Base-by-base conservation (phyloP, 495 filamentous ascomycete genomes). In the Podospora pseudoanserina region DNA sequence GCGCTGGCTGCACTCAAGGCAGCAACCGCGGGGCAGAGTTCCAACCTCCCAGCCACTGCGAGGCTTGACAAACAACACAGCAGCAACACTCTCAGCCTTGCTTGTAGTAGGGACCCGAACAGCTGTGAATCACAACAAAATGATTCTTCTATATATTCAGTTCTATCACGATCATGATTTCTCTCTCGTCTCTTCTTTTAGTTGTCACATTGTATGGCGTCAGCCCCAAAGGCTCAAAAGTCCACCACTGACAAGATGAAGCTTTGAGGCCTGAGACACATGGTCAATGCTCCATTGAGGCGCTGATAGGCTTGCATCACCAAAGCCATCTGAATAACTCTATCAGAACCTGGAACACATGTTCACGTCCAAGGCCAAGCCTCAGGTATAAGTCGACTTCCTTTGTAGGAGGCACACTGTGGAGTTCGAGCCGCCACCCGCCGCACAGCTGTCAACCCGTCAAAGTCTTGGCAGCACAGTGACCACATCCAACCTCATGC, bases 21-120 rank as follows among this genome's bases (percentile, higher is more conserved):
- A 62, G 60, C 60, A 62, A 34, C 60, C 60, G 27, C 60, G 60
- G 60, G 60, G 60, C 30, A 32, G 13, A 5, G 20, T 32, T 4
- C 30, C 30, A 32, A 32, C 30, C 7, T 49, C 39, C 15, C 39
- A 49, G 39, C 39, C 39, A 49, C 39, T 5, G 7, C 39, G 39
- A 49, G 39, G 39, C 39, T 49, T 49, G 39, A 49, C 39, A 49
- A 5, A 13, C 5, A 49, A 2, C 39, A 49, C 0, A 49, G 15
- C 39, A 32, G 39, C 9, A 13, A 11, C 39, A 49, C 9, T 16
- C 15, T 16, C 39, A 13, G 39, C 39, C 39, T 49, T 5, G 13
- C 15, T 49, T 49, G 7, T 49, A 11, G 34, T 39, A 11, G 39
- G 30, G 30, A 5, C 30, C 7, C 30, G 5, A 32, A 32, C 30